Evolutionary conservation across 345 rosid genomes (phyloP).

Genomic region (Eutrema yunnanense): DNA sequence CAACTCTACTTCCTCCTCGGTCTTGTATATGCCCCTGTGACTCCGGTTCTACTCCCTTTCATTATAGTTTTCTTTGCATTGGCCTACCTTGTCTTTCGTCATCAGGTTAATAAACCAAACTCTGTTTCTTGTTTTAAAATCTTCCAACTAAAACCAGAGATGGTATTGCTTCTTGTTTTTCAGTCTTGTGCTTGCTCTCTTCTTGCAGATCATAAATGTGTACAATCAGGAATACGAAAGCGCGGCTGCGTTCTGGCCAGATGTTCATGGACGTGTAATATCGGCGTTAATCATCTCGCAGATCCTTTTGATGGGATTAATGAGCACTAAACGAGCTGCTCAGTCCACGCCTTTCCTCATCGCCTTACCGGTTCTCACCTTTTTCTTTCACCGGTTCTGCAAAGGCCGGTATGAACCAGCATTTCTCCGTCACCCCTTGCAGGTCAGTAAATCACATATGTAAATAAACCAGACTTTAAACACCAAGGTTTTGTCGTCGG

Average conservation of each 20-base stretch:
- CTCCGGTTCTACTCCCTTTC: conserved; percentile 86
- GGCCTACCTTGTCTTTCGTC: conserved; percentile 81
- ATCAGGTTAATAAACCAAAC: conserved; percentile 54
- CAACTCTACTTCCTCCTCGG: conserved; percentile 92
- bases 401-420: conserved; percentile 86
- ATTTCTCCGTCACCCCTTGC: conserved; percentile 60
- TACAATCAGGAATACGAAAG: conserved; percentile 93
- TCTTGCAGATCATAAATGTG: conserved; percentile 77
- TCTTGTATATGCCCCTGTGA: conserved; percentile 80
- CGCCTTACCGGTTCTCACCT: conserved; percentile 67
- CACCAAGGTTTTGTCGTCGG: not conserved
- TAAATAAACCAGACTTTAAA: not conserved
- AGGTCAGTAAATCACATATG: conserved; percentile 38
- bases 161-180: not conserved
- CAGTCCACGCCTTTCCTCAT: conserved; percentile 72
- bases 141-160: no score
- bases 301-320: conserved; percentile 65
- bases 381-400: conserved; percentile 63
- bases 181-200: not conserved
- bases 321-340: conserved; percentile 60
- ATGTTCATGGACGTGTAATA: conserved; percentile 72
- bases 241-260: conserved; percentile 93
- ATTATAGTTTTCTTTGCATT: conserved; percentile 74
- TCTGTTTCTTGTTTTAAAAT: not conserved
- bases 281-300: conserved; percentile 76